These are phyloP conservation scores for Plasmopara viticola DNA, from an alignment of 352 stramenopile species.

Conservation along the genomic window DNA sequence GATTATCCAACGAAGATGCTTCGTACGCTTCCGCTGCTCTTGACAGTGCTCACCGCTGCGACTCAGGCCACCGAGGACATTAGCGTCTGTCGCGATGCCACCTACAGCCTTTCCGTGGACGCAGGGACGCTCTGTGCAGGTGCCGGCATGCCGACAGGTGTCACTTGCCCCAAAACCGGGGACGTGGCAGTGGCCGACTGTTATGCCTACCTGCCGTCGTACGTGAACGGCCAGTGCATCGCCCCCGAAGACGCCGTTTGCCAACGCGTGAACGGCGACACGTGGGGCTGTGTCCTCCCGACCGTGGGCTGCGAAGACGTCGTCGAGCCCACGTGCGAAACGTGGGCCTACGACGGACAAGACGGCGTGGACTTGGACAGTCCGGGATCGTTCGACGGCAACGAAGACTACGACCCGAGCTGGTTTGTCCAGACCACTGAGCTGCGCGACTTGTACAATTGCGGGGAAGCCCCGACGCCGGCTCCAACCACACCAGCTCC, in stretches of 20 bases:
- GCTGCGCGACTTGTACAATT: slow-evolving; percentile 29
- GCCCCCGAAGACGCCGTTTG: slow-evolving; percentile 36
- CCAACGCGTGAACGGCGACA: slow-evolving; percentile 22
- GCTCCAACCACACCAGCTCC: slow-evolving; percentile 20
- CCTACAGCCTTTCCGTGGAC: slow-evolving; percentile 26
- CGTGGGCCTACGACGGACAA: slow-evolving; percentile 26
- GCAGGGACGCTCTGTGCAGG: slow-evolving; percentile 28
- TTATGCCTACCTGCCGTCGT: slow-evolving; percentile 34
- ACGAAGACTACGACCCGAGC: slow-evolving; percentile 26
- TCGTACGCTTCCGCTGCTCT: slow-evolving; percentile 8
- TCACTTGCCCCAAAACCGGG: slow-evolving; percentile 27
- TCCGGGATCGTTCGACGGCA: slow-evolving; percentile 22
- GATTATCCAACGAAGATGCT: slow-evolving; percentile 6
- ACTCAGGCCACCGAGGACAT: slow-evolving; percentile 19
- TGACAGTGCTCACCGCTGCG: slow-evolving; percentile 4
- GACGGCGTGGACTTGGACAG: slow-evolving; percentile 22
- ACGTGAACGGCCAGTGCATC: slow-evolving; percentile 19
- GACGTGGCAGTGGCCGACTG: slow-evolving; percentile 33
- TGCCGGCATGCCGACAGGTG: slow-evolving; percentile 24
- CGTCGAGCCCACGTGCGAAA: slow-evolving; percentile 17
- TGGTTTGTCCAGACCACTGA: slow-evolving; percentile 32
- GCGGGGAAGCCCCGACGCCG: slow-evolving; percentile 23
- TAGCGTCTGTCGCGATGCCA: slow-evolving; percentile 43
- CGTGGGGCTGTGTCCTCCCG: slow-evolving; percentile 43
- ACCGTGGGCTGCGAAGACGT: slow-evolving; percentile 24